Evolutionary conservation across 2,329 filamentous ascomycete genomes (phyloP).

Genomic region (Rutstroemia sp.): DNA sequence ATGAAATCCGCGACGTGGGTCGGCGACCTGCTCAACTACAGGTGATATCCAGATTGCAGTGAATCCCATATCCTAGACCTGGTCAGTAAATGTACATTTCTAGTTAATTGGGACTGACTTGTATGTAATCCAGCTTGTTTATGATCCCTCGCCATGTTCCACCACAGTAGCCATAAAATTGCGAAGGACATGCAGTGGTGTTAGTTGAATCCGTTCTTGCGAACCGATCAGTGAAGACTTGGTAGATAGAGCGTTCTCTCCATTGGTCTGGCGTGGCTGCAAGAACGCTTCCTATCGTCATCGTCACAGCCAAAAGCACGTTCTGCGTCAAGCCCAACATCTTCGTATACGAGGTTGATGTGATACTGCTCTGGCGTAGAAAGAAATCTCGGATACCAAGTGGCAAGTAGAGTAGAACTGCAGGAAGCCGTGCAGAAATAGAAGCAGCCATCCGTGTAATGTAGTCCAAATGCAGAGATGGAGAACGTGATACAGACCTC

Average conservation of each 20-base stretch:
- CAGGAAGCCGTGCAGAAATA: too few relatives aligned
- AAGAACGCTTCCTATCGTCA: background rate
- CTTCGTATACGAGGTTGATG: too few relatives aligned
- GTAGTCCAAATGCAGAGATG: too few relatives aligned
- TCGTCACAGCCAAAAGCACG: background rate
- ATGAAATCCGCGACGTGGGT: constrained; percentile 33
- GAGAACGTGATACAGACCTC: too few relatives aligned
- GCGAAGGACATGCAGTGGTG: constrained; percentile 18
- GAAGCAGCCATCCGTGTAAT: too few relatives aligned
- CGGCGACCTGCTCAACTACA: constrained; percentile 32
- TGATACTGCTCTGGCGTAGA: background rate
- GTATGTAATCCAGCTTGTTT: constrained; percentile 36
- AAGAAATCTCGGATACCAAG: background rate
- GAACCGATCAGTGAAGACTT: constrained; percentile 30
- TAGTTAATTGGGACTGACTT: constrained; percentile 12
- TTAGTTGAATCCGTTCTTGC: constrained; percentile 33
- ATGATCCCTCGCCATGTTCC: constrained; percentile 37
- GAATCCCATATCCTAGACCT: constrained; percentile 12
- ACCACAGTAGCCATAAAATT: constrained; percentile 37
- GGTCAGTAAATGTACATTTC: constrained; percentile 27
- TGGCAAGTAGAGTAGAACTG: too few relatives aligned
- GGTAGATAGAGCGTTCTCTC: constrained; percentile 4
- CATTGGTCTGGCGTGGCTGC: constrained; percentile 1
- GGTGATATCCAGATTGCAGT: constrained; percentile 37
- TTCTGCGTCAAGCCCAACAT: background rate